phyloP scores from a whole-genome alignment of 495 filamentous ascomycete species.

The Penicillium salamii region DNA sequence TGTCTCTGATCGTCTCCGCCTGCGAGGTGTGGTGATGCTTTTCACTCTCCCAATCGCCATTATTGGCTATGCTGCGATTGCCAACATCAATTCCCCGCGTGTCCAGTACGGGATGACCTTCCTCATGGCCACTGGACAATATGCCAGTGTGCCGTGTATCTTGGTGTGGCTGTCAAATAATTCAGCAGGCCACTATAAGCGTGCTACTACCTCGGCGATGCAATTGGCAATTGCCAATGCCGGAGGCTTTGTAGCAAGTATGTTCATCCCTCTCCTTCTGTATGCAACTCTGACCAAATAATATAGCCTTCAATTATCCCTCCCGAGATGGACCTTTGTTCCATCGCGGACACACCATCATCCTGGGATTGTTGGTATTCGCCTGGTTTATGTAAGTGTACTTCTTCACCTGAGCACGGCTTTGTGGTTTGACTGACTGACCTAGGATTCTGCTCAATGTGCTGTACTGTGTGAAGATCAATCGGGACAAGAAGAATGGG shows the following conservation, averaged over 20 bases:
- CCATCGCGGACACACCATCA: slow-evolving; percentile 56
- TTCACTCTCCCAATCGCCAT: slow-evolving; percentile 48
- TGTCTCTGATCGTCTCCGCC: slow-evolving; percentile 43
- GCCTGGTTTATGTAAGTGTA: slow-evolving; percentile 64
- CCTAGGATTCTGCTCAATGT: slow-evolving; percentile 60
- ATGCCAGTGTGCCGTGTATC: slow-evolving; percentile 46
- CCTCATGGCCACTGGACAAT: slow-evolving; percentile 51
- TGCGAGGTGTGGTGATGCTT: slow-evolving; percentile 47
- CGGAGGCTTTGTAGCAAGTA: slow-evolving; percentile 56
- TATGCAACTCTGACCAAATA: neutral
- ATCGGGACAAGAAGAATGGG: slow-evolving; percentile 59
- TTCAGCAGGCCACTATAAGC: slow-evolving; percentile 61
- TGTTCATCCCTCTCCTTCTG: slow-evolving; percentile 25
- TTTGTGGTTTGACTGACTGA: neutral
- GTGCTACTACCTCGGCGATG: slow-evolving; percentile 53
- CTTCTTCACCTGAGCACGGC: neutral
- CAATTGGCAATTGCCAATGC: slow-evolving; percentile 56
- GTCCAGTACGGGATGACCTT: slow-evolving; percentile 56
- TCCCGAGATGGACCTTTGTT: slow-evolving; percentile 44
- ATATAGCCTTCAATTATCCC: slow-evolving; percentile 57
- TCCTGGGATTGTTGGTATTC: slow-evolving; percentile 54
- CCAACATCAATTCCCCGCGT: slow-evolving; percentile 34
- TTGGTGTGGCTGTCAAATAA: slow-evolving; percentile 59
- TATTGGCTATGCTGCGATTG: slow-evolving; percentile 49
- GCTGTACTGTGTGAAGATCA: slow-evolving; percentile 63